Percentiles rank a stretch among this genome's conserved stretches.
These are phyloP conservation scores for Cerioporus squamosus DNA, from an alignment of 1,284 basidiomycete species.

Conservation along the genomic window DNA sequence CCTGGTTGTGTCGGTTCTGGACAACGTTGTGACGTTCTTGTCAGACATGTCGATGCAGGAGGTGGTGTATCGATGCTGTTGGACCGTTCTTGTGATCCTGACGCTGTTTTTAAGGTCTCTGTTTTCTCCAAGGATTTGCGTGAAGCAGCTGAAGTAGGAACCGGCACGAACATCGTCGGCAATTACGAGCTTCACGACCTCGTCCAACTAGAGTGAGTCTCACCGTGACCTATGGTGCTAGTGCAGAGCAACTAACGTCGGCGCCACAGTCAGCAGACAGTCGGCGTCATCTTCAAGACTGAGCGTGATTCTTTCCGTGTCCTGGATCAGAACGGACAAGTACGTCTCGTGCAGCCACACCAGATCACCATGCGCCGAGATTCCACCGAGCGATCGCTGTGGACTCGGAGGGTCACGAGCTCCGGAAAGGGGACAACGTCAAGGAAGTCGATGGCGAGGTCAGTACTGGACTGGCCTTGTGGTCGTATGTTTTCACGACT, in stretches of 20 bases:
- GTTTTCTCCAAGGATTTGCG: conserved; percentile 98
- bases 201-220: conserved; percentile 90
- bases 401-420: conserved; percentile 86
- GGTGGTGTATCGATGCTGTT: conserved; percentile 37
- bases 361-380: conserved; percentile 94
- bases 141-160: conserved; percentile 95
- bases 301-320: conserved; percentile 96
- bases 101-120: conserved; percentile 68
- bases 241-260: conserved; percentile 13
- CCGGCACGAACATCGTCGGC: conserved; percentile 86
- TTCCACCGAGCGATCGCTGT: conserved; percentile 86
- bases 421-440: conserved; percentile 88
- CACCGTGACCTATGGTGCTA: neutral
- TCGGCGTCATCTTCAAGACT: conserved; percentile 97
- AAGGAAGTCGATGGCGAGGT: conserved; percentile 92
- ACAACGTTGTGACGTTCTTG: conserved; percentile 93
- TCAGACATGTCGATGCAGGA: conserved; percentile 98
- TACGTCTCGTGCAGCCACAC: conserved; percentile 89
- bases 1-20: conserved; percentile 90
- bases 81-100: neutral
- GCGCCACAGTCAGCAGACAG: conserved; percentile 77
- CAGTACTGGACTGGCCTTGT: neutral
- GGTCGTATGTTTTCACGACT: neutral
- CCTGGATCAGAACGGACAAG: conserved; percentile 91
- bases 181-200: conserved; percentile 97